phyloP scores from a whole-genome alignment of 2,329 filamentous ascomycete species.

The Tolypocladium capitatum region DNA sequence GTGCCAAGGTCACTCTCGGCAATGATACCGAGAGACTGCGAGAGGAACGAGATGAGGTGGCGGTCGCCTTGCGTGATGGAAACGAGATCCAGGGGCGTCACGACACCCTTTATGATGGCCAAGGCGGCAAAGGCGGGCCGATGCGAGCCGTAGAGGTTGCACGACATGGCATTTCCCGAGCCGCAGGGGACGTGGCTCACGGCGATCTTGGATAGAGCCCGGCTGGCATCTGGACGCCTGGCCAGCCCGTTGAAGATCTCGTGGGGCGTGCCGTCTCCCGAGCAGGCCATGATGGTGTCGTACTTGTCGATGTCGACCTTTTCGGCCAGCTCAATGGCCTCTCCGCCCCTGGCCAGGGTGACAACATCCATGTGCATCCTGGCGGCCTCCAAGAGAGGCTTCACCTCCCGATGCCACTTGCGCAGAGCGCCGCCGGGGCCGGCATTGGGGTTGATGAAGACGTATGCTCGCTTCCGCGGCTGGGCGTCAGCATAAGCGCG shows the following conservation, averaged over 20 bases:
- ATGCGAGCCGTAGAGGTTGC: constrained; percentile 75
- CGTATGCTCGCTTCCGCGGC: constrained; percentile 64
- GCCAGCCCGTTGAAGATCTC: constrained; percentile 92
- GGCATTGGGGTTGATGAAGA: constrained; percentile 83
- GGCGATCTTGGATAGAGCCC: constrained; percentile 63
- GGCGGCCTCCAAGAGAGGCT: constrained; percentile 73
- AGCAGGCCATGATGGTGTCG: constrained; percentile 80
- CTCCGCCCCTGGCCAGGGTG: constrained; percentile 56
- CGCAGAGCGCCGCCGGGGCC: constrained; percentile 66
- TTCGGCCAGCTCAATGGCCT: constrained; percentile 66
- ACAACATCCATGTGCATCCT: constrained; percentile 63
- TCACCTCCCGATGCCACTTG: constrained; percentile 61
- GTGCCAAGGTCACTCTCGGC: constrained; percentile 85
- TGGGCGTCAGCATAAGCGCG: constrained; percentile 58
- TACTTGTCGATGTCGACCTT: constrained; percentile 65
- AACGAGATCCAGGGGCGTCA: constrained; percentile 73
- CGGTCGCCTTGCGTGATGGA: constrained; percentile 72
- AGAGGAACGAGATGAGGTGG: constrained; percentile 75
- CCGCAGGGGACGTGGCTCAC: constrained; percentile 84
- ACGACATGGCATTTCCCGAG: constrained; percentile 85
- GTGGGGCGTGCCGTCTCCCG: constrained; percentile 81
- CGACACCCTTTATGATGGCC: constrained; percentile 72
- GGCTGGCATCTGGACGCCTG: constrained; percentile 58
- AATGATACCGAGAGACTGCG: constrained; percentile 78
- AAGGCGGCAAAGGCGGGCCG: constrained; percentile 65